Evolutionary conservation across 179 eudicot species (phyloP).

Genomic region (Spinacia oleracea): DNA sequence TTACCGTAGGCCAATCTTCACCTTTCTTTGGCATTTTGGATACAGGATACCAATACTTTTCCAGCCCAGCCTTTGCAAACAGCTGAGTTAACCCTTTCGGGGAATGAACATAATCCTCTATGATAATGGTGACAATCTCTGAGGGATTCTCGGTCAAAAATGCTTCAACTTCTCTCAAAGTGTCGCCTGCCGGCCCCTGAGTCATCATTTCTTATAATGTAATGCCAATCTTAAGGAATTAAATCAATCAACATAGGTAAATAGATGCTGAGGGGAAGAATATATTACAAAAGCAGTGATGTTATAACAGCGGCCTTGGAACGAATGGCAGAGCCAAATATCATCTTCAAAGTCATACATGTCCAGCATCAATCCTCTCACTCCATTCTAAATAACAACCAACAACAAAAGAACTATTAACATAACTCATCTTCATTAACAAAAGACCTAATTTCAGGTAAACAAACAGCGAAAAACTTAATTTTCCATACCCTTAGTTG

Average conservation of each 20-base stretch:
- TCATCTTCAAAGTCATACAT: conserved; percentile 93
- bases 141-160: conserved; percentile 74
- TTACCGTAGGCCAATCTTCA: conserved; percentile 93
- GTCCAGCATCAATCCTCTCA: conserved; percentile 97
- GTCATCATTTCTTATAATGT: conserved; percentile 18
- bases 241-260: neutral
- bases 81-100: conserved; percentile 81
- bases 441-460: neutral
- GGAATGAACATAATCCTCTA: conserved; percentile 92
- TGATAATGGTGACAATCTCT: conserved; percentile 89
- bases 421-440: neutral
- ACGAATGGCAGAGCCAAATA: conserved; percentile 95
- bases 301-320: conserved; percentile 84
- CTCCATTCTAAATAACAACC: conserved; percentile 74
- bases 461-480: neutral
- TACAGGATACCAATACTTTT: conserved; percentile 87
- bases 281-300: conserved; percentile 91
- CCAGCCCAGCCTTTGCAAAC: conserved; percentile 77
- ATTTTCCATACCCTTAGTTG: conserved; percentile 64
- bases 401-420: conserved; percentile 20
- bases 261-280: neutral
- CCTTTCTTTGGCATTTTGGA: conserved; percentile 90
- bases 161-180: conserved; percentile 88
- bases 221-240: neutral
- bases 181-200: conserved; percentile 85